Evolutionary conservation across 164 flowering plant genomes (phyloP), one percentile per base, ranked within the genome.

Genomic region (Piper longum): DNA sequence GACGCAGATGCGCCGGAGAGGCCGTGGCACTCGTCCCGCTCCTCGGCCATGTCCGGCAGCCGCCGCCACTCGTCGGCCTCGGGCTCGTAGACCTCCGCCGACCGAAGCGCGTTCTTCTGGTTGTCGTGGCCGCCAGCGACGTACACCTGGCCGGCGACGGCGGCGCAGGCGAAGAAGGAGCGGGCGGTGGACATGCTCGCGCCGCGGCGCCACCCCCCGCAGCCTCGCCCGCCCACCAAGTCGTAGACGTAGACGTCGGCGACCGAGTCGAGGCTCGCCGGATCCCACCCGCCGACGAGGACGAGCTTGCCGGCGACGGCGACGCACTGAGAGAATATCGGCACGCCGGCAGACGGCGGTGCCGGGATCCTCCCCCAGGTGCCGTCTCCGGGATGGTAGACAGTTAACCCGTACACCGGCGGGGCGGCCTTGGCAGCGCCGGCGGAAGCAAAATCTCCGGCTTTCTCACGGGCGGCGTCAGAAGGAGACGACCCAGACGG

Each of bases 251-350:
- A 64, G 5, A 77, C 75, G 40, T 70, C 65, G 5, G 63, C 45
- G 6, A 74, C 71, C 0, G 80, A 72, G 18, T 77, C 73, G 8
- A 69, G 66, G 7, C 71, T 74, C 5, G 41, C 7, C 4, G 75
- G 75, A 55, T 77, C 77, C 77, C 77, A 77, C 16, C 80, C 80
- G 17, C 80, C 80, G 5, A 77, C 36, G 4, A 77, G 59, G 16
- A 77, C 36, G 2, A 77, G 58, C 55, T 77, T 77, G 11, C 67
- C 65, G 6, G 60, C 52, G 19, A 67, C 60, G 48, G 67, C 71
- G 19, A 73, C 66, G 61, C 72, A 71, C 43, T 74, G 77, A 67
- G 70, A 71, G 68, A 74, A 74, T 66, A 70, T 44, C 3, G 80
- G 77, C 41, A 71, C 60, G 3, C 71, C 73, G 3, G 56, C 52